phyloP scores from a whole-genome alignment of 2,329 filamentous ascomycete species.

The Chaetomiaceae sp. region DNA sequence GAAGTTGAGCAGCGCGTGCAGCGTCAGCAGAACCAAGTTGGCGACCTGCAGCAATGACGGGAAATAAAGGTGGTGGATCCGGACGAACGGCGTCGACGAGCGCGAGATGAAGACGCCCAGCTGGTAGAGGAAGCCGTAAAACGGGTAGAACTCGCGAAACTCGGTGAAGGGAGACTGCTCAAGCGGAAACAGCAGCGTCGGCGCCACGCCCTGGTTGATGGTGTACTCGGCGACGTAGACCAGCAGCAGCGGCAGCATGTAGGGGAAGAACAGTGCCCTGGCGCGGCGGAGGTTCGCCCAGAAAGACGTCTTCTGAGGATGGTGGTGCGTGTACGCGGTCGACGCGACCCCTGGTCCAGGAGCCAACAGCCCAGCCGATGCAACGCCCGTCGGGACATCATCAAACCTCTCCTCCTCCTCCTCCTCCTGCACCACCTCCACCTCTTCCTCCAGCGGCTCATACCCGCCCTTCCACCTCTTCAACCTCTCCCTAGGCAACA shows the following conservation, averaged over 20 bases:
- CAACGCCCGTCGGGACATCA: conserved; percentile 36
- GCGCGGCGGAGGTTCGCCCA: conserved; percentile 60
- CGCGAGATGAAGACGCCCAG: conserved; percentile 91
- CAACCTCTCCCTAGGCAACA: conserved; percentile 68
- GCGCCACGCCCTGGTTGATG: conserved; percentile 91
- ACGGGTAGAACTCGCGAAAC: conserved; percentile 86
- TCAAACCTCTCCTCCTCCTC: conserved; percentile 32
- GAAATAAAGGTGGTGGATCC: conserved; percentile 74
- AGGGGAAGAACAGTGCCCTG: conserved; percentile 65
- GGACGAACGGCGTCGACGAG: conserved; percentile 82
- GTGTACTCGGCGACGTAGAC: conserved; percentile 97
- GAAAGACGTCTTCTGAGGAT: conserved; percentile 31
- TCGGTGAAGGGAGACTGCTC: conserved; percentile 69
- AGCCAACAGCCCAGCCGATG: conserved; percentile 47
- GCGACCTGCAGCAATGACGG: conserved; percentile 76
- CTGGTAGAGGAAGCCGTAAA: conserved; percentile 93
- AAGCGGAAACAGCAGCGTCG: conserved; percentile 84
- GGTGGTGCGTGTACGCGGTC: conserved; percentile 33
- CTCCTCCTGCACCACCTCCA: conserved; percentile 30
- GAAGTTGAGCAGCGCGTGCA: conserved; percentile 75
- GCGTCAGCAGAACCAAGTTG: conserved; percentile 69
- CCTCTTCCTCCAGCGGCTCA: conserved; percentile 33
- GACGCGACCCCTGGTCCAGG: conserved; percentile 40
- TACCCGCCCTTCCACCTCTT: conserved; percentile 38
- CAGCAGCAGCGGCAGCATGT: conserved; percentile 85